These are phyloP conservation scores for Alternaria atra DNA, from an alignment of 2,329 filamentous ascomycete genomes.

Conservation along the genomic window DNA sequence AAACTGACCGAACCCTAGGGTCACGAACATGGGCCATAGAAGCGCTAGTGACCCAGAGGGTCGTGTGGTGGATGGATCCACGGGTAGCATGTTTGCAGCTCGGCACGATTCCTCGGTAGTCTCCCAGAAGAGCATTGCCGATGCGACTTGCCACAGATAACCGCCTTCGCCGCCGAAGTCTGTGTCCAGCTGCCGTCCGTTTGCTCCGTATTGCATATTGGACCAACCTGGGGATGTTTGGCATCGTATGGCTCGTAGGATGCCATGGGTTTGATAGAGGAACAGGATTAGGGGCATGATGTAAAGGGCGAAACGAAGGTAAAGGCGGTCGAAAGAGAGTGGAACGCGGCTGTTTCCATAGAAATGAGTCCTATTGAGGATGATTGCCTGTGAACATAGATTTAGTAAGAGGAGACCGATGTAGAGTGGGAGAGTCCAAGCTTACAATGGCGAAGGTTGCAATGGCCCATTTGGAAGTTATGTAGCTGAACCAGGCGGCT, in stretches of 20 bases:
- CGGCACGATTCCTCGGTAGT: slow-evolving; percentile 78
- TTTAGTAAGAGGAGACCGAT: slow-evolving; percentile 6
- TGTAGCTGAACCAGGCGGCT: slow-evolving; percentile 86
- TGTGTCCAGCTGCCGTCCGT: slow-evolving; percentile 53
- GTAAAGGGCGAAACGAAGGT: slow-evolving; percentile 51
- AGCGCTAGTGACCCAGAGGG: slow-evolving; percentile 80
- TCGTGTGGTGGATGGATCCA: slow-evolving; percentile 61
- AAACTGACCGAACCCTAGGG: slow-evolving; percentile 78
- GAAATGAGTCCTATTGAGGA: slow-evolving; percentile 91
- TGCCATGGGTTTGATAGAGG: slow-evolving; percentile 68
- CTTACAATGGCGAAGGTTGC: slow-evolving; percentile 80
- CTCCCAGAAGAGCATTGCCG: slow-evolving; percentile 75
- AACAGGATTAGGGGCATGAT: slow-evolving; percentile 44
- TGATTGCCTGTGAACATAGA: slow-evolving; percentile 67
- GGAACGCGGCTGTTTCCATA: slow-evolving; percentile 88
- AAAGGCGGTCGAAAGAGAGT: slow-evolving; percentile 76
- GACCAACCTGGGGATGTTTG: slow-evolving; percentile 71
- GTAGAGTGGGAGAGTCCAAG: slow-evolving; percentile 5
- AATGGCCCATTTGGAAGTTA: slow-evolving; percentile 75
- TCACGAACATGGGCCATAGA: slow-evolving; percentile 78
- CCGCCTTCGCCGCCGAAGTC: slow-evolving; percentile 68
- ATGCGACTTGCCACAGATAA: slow-evolving; percentile 76
- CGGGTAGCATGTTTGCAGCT: slow-evolving; percentile 73
- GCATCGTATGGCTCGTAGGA: slow-evolving; percentile 89
- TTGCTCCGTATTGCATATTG: slow-evolving; percentile 57